These are phyloP conservation scores for Pythium aquatile DNA, from an alignment of 352 stramenopile genomes.

Conservation along the genomic window DNA sequence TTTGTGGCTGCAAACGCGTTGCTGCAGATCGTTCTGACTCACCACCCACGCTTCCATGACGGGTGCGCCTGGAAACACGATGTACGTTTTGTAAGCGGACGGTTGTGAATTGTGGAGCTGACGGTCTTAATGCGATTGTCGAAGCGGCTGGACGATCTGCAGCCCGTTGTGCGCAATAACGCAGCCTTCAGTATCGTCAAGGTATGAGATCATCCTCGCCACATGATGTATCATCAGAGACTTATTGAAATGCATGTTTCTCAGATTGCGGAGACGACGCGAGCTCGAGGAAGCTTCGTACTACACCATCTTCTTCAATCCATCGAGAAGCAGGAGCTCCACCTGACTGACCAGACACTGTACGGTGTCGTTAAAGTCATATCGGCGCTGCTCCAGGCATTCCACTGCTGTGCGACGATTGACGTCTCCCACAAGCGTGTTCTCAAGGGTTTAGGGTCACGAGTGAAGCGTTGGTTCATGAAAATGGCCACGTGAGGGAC, in stretches of 20 bases:
- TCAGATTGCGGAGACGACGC: constrained; percentile 39
- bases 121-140: constrained; percentile 1
- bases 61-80: constrained; percentile 23
- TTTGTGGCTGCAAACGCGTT: constrained; percentile 31
- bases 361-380: constrained; percentile 44
- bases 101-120: not conserved
- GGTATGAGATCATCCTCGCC: not conserved
- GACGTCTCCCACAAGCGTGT: constrained; percentile 43
- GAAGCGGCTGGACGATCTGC: constrained; percentile 26
- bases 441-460: constrained; percentile 27
- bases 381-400: constrained; percentile 34
- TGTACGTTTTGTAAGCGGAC: constrained; percentile 4
- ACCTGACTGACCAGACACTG: constrained; percentile 29
- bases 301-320: constrained; percentile 29
- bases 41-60: constrained; percentile 21
- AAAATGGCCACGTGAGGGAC: constrained; percentile 40
- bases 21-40: constrained; percentile 14
- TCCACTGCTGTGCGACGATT: constrained; percentile 50
- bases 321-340: constrained; percentile 1
- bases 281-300: constrained; percentile 37
- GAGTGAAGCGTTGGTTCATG: constrained; percentile 33
- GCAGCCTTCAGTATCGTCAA: constrained; percentile 33
- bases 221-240: not conserved
- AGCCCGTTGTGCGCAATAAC: constrained; percentile 32
- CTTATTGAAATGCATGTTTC: not conserved